Evolutionary conservation across 2,329 filamentous ascomycete species (phyloP), one percentile per base, ranked within the genome.

Genomic region (Claviceps arundinis): DNA sequence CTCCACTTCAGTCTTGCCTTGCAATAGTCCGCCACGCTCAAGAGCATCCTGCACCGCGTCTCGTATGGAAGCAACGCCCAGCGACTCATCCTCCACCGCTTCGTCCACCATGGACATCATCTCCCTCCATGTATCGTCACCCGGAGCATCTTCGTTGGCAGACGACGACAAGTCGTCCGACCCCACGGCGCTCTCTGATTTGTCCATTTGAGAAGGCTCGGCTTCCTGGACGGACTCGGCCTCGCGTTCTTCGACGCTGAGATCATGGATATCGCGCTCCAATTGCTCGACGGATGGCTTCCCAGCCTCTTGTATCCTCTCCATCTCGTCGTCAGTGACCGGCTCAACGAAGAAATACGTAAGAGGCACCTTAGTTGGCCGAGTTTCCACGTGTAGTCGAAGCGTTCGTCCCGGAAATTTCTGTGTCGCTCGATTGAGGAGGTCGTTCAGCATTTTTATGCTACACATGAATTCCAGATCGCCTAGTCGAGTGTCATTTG

Each of bases 291-390:
- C 76, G 37, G 79, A 77, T 17, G 73, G 78, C 56, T 80, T 79
- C 53, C 79, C 82, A 14, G 74, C 74, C 22, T 73, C 77, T 64
- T 97, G 91, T n/a, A 93, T 86, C 13, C 69, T 66, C 17, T 84
- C 71, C 56, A 94, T 87, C 50, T 88, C 75, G 5, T 82, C 76
- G 5, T 87, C 77, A 0, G 78, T 78, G 50, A 97, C 82, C 3
- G 93, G 90, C 65, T 95, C 85, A 14, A 84, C 90, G 62, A 95
- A 95, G 50, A 97, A 81, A 62, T 95, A 91, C 80, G 95, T 90
- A 60, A 85, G 82, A 0, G 85, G 78, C 3, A 73, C 66, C 9
- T 66, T 66, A 7, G 73, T 74, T 1, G 72, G 70, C 11, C 87
- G 78, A 1, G 89, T 87, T 65, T 96, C 89, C 54, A 95, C 84